phyloP scores from a whole-genome alignment of 1,284 basidiomycete genomes.

The Boletus albobrunnescens region DNA sequence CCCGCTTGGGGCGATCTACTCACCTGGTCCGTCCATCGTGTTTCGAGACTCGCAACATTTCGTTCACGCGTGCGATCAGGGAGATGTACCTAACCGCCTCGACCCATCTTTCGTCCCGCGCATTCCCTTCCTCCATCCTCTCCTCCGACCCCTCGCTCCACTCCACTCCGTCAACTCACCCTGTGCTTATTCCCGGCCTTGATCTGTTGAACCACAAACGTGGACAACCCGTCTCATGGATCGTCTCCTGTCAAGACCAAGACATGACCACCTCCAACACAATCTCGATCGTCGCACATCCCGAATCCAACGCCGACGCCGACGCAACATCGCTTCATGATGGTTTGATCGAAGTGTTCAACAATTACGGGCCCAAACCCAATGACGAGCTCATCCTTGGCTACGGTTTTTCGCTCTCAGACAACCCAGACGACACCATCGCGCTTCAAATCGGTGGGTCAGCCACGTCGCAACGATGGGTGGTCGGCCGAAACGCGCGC shows the following conservation, averaged over 20 bases:
- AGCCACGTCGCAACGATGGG: slow-evolving; percentile 45
- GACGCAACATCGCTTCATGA: slow-evolving; percentile 30
- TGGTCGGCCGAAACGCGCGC: slow-evolving; percentile 54
- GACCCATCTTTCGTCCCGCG: slow-evolving; percentile 80
- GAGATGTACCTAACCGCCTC: slow-evolving; percentile 64
- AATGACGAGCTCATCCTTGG: slow-evolving; percentile 85
- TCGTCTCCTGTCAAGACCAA: slow-evolving; percentile 43
- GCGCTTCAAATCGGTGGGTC: slow-evolving; percentile 67
- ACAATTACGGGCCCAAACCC: slow-evolving; percentile 84
- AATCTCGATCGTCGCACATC: slow-evolving; percentile 39
- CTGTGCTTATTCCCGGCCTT: slow-evolving; percentile 80
- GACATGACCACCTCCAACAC: not conserved
- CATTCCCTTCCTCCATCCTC: slow-evolving; percentile 82
- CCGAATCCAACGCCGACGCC: not conserved
- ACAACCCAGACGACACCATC: slow-evolving; percentile 83
- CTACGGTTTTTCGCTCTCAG: slow-evolving; percentile 77
- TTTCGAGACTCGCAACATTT: not conserved
- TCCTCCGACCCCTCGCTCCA: slow-evolving; percentile 52
- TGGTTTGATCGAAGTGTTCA: slow-evolving; percentile 61
- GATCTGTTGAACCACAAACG: slow-evolving; percentile 82
- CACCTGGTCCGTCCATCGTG: slow-evolving; percentile 56
- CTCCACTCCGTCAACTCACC: slow-evolving; percentile 53
- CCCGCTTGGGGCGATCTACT: slow-evolving; percentile 47
- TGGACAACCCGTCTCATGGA: slow-evolving; percentile 75
- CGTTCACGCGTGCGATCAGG: slow-evolving; percentile 41